phyloP scores from a whole-genome alignment of 495 filamentous ascomycete genomes.

The Penicillium flavigenum region DNA sequence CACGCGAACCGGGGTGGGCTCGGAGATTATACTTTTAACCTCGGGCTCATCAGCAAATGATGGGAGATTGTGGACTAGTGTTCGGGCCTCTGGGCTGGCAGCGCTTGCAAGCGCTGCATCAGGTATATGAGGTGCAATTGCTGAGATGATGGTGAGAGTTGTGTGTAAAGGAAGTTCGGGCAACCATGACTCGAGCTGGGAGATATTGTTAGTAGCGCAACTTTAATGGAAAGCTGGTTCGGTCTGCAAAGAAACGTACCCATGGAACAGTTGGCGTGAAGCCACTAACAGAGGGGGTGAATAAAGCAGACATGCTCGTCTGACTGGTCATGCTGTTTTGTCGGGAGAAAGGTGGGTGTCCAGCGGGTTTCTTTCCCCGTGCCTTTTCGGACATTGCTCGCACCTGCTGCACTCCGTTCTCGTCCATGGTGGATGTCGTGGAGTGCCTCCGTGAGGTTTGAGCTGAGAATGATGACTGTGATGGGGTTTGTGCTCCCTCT shows the following conservation, averaged over 20 bases:
- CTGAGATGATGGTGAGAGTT: constrained; percentile 72
- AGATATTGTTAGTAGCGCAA: constrained; percentile 12
- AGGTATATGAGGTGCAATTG: constrained; percentile 50
- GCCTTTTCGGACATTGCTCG: constrained; percentile 98
- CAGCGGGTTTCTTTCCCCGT: constrained; percentile 92
- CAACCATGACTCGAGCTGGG: constrained; percentile 90
- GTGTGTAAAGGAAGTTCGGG: constrained; percentile 90
- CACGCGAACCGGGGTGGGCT: constrained; percentile 70
- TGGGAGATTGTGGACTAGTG: constrained; percentile 48
- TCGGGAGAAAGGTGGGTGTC: constrained; percentile 76
- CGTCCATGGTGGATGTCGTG: constrained; percentile 69
- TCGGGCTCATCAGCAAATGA: constrained; percentile 65
- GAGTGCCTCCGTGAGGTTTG: constrained; percentile 71
- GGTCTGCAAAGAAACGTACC: constrained; percentile 45
- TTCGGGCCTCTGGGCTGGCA: constrained; percentile 38
- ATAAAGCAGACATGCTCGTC: constrained; percentile 59
- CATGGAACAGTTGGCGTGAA: constrained; percentile 79
- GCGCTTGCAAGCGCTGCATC: constrained; percentile 36
- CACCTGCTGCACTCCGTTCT: constrained; percentile 82
- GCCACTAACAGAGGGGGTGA: constrained; percentile 47
- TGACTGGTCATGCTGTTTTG: constrained; percentile 91
- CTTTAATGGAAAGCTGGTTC: neutral
- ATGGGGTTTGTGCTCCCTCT: constrained; percentile 59
- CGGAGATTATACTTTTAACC: constrained; percentile 59
- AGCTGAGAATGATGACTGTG: constrained; percentile 67